Conservation (phyloP, 2,329 filamentous ascomycete species). For the Exophiala oligosperma region DNA sequence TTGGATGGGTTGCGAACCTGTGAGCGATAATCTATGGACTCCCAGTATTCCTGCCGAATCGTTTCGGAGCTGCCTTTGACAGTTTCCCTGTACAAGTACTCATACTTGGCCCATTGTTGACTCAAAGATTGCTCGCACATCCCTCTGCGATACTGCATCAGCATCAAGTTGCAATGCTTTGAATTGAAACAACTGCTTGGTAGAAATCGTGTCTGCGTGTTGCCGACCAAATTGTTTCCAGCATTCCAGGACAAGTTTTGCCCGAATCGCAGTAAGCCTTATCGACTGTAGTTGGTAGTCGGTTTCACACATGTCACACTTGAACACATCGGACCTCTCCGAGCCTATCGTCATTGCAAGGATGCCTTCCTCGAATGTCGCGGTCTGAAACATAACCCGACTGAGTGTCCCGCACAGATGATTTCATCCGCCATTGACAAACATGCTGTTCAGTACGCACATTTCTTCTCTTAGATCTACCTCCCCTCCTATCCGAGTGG, state of each 20-base stretch:
- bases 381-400: neutral
- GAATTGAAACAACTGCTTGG: conserved; percentile 19
- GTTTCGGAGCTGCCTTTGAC: no score
- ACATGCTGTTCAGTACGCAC: neutral
- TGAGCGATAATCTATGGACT: no score
- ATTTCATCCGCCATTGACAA: conserved; percentile 1
- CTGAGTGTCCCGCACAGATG: neutral
- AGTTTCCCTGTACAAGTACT: no score
- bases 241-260: conserved; percentile 15
- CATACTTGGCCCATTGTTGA: neutral
- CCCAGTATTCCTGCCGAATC: no score
- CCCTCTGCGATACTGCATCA: conserved; percentile 13
- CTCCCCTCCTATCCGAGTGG: conserved; percentile 10
- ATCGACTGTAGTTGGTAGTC: conserved; percentile 8
- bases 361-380: conserved; percentile 9
- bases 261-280: neutral
- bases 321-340: conserved; percentile 12
- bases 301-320: conserved; percentile 18
- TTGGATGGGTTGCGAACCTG: conserved; percentile 53
- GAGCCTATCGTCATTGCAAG: conserved; percentile 10
- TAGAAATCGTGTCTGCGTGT: conserved; percentile 11
- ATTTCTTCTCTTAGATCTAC: neutral
- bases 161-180: conserved; percentile 7
- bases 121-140: conserved; percentile 18
- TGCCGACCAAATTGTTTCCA: conserved; percentile 18